Base-by-base conservation (phyloP, 495 filamentous ascomycete genomes). In the Daldinia caldariorum region DNA sequence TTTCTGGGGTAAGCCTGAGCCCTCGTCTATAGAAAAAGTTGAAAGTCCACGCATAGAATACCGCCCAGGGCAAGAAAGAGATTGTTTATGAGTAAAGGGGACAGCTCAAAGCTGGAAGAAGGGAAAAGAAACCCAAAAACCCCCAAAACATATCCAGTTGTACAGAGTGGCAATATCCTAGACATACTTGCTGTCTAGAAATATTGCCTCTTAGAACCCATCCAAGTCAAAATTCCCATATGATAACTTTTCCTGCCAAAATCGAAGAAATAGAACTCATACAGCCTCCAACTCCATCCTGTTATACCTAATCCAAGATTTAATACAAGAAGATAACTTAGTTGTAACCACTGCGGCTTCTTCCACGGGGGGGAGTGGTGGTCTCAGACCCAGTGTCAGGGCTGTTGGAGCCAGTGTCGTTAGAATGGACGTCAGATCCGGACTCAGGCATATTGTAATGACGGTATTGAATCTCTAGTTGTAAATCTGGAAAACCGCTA, bases 281-380 rank as follows among this genome's bases (percentile, higher is more conserved):
- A 16, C 22, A 50, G 37, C 45, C 60, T 59, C 64, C 39, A 68
- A 72, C 64, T 60, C 65, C 70, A 32, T 53, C 29, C 35, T 20
- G 51, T 29, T 57, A 62, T 65, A 39, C 43, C 58, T 49, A n/a
- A 47, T 69, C 6, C 45, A 20, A 29, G 26, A 54, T 60, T 14
- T 56, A 54, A 61, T 64, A 63, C 34, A 68, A 49, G 34, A 49
- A 16, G 61, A 3, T 13, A 6, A 2, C 58, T 54, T 41, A 72
- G 65, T 72, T 72, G 70, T 72, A 72, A 37, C 70, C 70, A 41
- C 70, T 72, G 18, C 70, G 70, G 63, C 70, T 72, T 56, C 65
- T 61, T 7, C 70, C 70, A 37, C 70, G 64, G 29, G 60, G 31
- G 22, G 34, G 6, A 35, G 16, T 57, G 14, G 34, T 38, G 39